Conservation (phyloP, 495 filamentous ascomycete species). For the Trichocladium antarcticum region DNA sequence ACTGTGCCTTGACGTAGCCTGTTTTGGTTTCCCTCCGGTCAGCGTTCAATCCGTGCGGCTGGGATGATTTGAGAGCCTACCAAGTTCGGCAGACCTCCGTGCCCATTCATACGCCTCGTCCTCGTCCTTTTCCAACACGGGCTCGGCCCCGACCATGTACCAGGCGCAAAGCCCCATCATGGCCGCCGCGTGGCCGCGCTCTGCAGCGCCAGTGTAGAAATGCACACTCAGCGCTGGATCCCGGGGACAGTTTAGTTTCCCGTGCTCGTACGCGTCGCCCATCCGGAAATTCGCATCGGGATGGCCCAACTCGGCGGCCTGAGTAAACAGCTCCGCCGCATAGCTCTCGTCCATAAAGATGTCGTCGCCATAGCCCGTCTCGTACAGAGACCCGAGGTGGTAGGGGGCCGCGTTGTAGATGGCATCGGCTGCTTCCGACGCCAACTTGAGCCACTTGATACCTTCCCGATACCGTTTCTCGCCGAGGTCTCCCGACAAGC, state of each 20-base stretch:
- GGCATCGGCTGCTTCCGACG: constrained; percentile 72
- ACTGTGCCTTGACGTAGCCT: constrained; percentile 90
- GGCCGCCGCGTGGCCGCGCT: constrained; percentile 69
- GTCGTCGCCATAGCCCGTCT: constrained; percentile 81
- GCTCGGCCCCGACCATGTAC: constrained; percentile 94
- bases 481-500: constrained; percentile 78
- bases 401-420: constrained; percentile 93
- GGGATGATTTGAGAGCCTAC: constrained; percentile 41
- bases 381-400: constrained; percentile 78
- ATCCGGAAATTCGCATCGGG: constrained; percentile 72
- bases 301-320: constrained; percentile 86
- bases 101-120: constrained; percentile 97
- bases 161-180: constrained; percentile 99
- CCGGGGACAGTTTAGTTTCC: constrained; percentile 70
- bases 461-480: constrained; percentile 82
- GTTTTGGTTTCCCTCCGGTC: constrained; percentile 1
- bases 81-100: constrained; percentile 66
- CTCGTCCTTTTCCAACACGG: constrained; percentile 87
- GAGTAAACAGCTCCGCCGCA: constrained; percentile 87
- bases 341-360: constrained; percentile 84
- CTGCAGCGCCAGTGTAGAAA: constrained; percentile 89
- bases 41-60: background rate
- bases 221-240: constrained; percentile 93
- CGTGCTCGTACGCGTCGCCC: constrained; percentile 96
- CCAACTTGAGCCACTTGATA: constrained; percentile 92